Conservation (phyloP, 116 monocot species). For the Phalaenopsis hybrid region DNA sequence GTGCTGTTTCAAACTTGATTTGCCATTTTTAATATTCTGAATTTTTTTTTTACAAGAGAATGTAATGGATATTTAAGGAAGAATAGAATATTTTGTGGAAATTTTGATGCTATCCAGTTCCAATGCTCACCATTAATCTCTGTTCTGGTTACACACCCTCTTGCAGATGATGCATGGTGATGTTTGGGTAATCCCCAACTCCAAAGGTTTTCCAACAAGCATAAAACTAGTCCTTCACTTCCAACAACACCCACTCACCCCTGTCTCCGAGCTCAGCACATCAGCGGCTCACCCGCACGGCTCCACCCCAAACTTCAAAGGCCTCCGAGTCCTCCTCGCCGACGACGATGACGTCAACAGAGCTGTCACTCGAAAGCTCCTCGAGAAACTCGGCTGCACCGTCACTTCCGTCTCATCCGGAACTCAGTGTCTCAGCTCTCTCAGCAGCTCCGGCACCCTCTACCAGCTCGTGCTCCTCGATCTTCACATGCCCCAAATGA, state of each 20-base stretch:
- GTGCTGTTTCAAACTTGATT: no score
- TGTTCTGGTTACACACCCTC: background rate
- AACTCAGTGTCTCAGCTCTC: conserved; percentile 16
- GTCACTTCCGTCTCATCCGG: conserved; percentile 27
- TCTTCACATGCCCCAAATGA: conserved; percentile 20
- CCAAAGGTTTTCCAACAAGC: conserved; percentile 17
- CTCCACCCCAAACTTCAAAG: conserved; percentile 14
- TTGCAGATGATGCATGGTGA: conserved; percentile 43
- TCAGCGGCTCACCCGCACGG: background rate
- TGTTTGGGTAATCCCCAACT: conserved; percentile 22
- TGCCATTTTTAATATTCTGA: no score
- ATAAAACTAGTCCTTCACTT: conserved; percentile 24
- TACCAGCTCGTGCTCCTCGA: conserved; percentile 29
- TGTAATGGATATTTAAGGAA: no score
- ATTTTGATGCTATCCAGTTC: no score
- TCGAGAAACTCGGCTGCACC: conserved; percentile 28
- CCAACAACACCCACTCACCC: conserved; percentile 17
- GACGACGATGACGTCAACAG: conserved; percentile 29
- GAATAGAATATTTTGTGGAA: background rate
- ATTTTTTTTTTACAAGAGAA: no score
- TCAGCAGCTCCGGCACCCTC: conserved; percentile 7
- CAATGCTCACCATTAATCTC: background rate
- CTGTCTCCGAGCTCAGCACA: conserved; percentile 1
- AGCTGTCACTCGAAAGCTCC: conserved; percentile 28
- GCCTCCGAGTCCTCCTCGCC: conserved; percentile 23